Conservation (phyloP, 768 basidiomycete species). For the Tricholoma flavovirens region DNA sequence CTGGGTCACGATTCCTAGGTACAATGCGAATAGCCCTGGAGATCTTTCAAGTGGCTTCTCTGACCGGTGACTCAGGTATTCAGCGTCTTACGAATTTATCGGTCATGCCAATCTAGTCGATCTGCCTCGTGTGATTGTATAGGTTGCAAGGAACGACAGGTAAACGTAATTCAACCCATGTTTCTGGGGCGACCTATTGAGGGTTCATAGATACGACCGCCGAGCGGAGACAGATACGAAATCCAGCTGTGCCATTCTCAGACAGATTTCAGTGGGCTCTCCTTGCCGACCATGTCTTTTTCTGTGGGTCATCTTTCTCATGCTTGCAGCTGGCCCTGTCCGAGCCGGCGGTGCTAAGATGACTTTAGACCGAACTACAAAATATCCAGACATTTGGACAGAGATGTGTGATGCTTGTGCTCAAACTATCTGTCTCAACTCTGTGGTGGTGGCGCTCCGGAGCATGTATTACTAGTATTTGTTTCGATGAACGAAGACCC, state of each 20-base stretch:
- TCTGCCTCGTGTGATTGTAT: conserved; percentile 1
- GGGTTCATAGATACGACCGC: neutral
- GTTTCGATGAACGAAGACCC: neutral
- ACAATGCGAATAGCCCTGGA: neutral
- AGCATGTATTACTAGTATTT: no score
- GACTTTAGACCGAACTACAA: neutral
- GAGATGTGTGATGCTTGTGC: neutral
- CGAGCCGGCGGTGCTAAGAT: neutral
- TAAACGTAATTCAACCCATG: neutral
- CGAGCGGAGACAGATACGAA: neutral
- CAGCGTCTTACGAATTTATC: neutral
- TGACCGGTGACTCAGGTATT: neutral
- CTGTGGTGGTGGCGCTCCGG: neutral
- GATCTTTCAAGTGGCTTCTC: neutral
- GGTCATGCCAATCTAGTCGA: neutral
- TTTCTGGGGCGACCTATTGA: neutral
- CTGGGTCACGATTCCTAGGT: neutral
- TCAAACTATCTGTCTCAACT: neutral
- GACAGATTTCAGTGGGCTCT: neutral
- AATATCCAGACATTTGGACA: neutral
- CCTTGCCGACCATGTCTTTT: neutral
- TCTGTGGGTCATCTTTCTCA: neutral
- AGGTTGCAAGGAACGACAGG: neutral
- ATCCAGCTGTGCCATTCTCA: neutral
- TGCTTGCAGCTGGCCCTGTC: no score